Evolutionary conservation across 108 stramenopile species (phyloP).

Genomic region (Cyclotella distinguenda): DNA sequence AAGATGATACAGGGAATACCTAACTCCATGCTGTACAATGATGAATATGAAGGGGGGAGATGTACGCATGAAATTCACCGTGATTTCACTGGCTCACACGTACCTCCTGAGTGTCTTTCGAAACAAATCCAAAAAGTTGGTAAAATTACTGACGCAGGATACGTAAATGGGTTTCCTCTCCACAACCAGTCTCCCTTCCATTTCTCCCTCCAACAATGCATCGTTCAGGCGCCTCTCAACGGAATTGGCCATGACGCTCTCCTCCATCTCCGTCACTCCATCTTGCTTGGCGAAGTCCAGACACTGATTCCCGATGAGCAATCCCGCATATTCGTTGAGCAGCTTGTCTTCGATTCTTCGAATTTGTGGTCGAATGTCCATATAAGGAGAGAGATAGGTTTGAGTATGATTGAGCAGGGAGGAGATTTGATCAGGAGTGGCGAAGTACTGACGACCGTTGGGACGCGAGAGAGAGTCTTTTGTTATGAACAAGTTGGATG

Average conservation of each 20-base stretch:
- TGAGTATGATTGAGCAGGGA: slow-evolving; percentile 60
- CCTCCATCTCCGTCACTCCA: slow-evolving; percentile 86
- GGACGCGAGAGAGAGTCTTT: slow-evolving; percentile 57
- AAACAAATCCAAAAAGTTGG: slow-evolving; percentile 86
- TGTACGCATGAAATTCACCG: neutral
- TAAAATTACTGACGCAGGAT: slow-evolving; percentile 78
- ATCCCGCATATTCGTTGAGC: slow-evolving; percentile 62
- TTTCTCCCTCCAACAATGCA: slow-evolving; percentile 64
- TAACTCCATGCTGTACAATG: slow-evolving; percentile 71
- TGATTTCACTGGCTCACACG: neutral
- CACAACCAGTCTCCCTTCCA: slow-evolving; percentile 43
- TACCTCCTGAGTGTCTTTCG: slow-evolving; percentile 58
- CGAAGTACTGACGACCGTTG: slow-evolving; percentile 72
- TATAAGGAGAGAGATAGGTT: slow-evolving; percentile 53
- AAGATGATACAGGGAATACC: slow-evolving; percentile 79
- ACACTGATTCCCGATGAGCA: slow-evolving; percentile 81
- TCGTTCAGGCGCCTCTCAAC: slow-evolving; percentile 85
- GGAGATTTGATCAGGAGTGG: slow-evolving; percentile 63
- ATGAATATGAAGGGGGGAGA: neutral
- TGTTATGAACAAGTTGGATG: slow-evolving; percentile 47
- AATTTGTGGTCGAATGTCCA: slow-evolving; percentile 57
- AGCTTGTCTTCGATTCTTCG: slow-evolving; percentile 70
- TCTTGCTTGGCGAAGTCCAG: slow-evolving; percentile 87
- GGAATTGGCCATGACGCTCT: slow-evolving; percentile 74
- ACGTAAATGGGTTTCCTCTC: slow-evolving; percentile 70